A percentile compares a stretch with the other conserved stretches of the same genome.
These are phyloP conservation scores for Eimeria acervulina DNA, from an alignment of 169 alveolate genomes.

Conservation along the genomic window DNA sequence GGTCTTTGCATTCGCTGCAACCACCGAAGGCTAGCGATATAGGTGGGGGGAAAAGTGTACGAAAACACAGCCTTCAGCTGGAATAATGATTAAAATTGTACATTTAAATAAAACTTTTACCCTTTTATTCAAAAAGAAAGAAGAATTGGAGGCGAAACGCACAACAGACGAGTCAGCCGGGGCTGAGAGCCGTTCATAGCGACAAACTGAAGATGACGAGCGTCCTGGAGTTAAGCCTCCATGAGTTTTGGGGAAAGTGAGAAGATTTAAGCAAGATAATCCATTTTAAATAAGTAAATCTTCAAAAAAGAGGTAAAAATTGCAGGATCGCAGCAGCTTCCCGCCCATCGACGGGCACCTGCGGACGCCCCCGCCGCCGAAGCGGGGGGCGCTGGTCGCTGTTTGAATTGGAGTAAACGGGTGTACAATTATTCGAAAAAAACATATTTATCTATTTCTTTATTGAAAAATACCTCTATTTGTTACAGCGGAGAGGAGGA, in stretches of 20 bases:
- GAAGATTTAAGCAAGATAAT: neutral
- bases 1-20: no score
- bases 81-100: neutral
- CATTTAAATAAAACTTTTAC: neutral
- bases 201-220: neutral
- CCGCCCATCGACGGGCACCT: neutral
- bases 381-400: neutral
- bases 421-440: no score
- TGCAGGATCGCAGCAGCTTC: neutral
- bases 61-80: neutral
- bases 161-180: neutral
- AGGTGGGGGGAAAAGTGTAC: neutral
- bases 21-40: slow-evolving; percentile 6
- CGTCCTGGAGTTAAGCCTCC: neutral
- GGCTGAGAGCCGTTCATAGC: neutral
- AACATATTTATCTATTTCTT: no score
- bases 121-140: neutral
- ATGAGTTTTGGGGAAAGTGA: neutral
- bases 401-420: neutral
- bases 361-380: slow-evolving; percentile 34
- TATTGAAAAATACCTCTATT: neutral
- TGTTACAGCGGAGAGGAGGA: neutral
- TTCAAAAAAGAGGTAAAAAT: neutral
- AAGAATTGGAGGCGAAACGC: neutral
- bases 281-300: neutral